These are phyloP conservation scores for Lichtheimia hyalospora DNA, from an alignment of 371 early-diverging fungal species.

Conservation along the genomic window DNA sequence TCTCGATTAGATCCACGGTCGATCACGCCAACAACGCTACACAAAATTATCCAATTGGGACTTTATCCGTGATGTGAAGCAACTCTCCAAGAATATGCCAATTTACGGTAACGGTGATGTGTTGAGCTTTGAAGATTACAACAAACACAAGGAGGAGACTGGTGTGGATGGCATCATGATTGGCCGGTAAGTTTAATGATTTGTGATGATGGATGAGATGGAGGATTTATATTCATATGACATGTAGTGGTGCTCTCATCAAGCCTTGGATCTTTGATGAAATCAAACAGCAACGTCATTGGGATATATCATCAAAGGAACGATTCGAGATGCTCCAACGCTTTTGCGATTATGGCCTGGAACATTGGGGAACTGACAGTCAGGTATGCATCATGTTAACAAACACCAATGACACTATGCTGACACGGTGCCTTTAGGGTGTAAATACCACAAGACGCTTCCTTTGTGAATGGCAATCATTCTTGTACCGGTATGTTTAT, in stretches of 20 bases:
- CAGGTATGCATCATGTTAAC: conserved; percentile 21
- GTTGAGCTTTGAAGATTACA: conserved; percentile 85
- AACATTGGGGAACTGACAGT: conserved; percentile 95
- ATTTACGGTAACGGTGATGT: conserved; percentile 92
- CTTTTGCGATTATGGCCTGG: conserved; percentile 86
- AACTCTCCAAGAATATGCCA: conserved; percentile 43
- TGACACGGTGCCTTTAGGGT: conserved; percentile 44
- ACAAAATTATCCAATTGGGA: conserved; percentile 90
- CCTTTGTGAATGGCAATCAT: conserved; percentile 93
- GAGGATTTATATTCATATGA: neutral
- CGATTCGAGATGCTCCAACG: conserved; percentile 87
- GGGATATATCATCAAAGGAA: conserved; percentile 91
- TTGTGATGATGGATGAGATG: neutral
- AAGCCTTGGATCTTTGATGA: conserved; percentile 99
- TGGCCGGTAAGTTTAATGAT: conserved; percentile 47
- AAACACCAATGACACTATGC: neutral
- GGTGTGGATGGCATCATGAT: conserved; percentile 91
- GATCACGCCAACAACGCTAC: conserved; percentile 93
- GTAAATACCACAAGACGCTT: conserved; percentile 85
- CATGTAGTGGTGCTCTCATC: conserved; percentile 70
- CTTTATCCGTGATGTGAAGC: conserved; percentile 72
- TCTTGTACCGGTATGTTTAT: conserved; percentile 55
- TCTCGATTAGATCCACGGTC: conserved; percentile 75
- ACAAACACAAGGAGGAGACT: conserved; percentile 56
- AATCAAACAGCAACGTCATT: conserved; percentile 82